Evolutionary conservation across 1,284 basidiomycete genomes (phyloP), one percentile per base, ranked within the genome.

Genomic region (Coriolopsis trogii): DNA sequence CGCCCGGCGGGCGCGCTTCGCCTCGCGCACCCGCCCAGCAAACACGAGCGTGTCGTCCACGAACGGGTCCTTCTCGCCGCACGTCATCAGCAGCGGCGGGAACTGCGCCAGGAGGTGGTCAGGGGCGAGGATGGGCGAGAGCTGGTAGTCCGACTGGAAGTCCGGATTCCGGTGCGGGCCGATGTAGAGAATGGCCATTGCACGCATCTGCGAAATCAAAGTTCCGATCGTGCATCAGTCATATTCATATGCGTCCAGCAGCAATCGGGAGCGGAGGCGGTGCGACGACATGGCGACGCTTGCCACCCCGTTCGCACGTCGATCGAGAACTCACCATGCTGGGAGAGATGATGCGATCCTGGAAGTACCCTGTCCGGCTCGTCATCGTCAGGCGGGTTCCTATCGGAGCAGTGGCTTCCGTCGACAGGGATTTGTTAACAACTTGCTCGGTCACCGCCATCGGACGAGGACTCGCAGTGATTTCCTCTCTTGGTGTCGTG

Each of bases 111-210:
- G 82, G 12, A 98, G 76, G 48, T 84, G 77, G 29, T 80, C 75
- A 0, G 96, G 96, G 3, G 95, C 85, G 41, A 98, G 82, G 61
- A 98, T 90, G 0, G 96, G 96, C 10, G 94, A 97, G 56, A 98
- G 86, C 72, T 91, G 88, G 71, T 98, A 98, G 76, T 99, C 95
- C 36, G 90, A 90, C 51, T 87, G 85, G 68, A 98, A 93, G 70
- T 98, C 94, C 13, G 96, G 95, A 66, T 93, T 90, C 47, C 86
- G 86, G 62, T 91, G 83, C 0, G 95, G 95, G 1, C 96, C 96
- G 56, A 98, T 89, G 72, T 98, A 98, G 51, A 98, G 77, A 63
- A 98, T 95, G 1, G 95, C 95, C 95, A 98, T 98, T 1, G 95
- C 94, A 36, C 96, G 90, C 91, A 98, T 96, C 94, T 96, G n/a